Conservation (phyloP, 257 asterid genomes). For the Jacaranda copaia region DNA sequence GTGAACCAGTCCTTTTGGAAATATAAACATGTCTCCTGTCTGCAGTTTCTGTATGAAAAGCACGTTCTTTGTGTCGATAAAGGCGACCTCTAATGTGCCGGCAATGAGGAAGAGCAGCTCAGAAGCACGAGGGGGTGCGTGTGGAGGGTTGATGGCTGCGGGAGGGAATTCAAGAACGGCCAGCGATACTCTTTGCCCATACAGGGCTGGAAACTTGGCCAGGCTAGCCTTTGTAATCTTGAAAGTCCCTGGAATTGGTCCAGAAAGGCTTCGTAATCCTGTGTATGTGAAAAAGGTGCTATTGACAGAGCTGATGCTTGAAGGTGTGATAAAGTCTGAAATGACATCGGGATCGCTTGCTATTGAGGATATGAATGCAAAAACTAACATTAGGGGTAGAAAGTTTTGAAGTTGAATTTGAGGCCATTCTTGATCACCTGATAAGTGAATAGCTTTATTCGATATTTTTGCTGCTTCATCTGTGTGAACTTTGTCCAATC, state of each 20-base stretch:
- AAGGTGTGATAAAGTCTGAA: conserved; percentile 27
- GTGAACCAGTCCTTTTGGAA: conserved; percentile 46
- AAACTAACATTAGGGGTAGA: background rate
- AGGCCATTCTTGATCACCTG: conserved; percentile 22
- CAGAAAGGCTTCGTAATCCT: background rate
- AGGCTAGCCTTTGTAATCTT: background rate
- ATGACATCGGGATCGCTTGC: conserved; percentile 35
- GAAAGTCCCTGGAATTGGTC: background rate
- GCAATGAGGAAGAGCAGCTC: conserved; percentile 32
- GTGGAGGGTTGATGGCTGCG: conserved; percentile 37
- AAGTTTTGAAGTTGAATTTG: background rate
- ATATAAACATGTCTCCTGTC: conserved; percentile 36
- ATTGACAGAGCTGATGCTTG: background rate
- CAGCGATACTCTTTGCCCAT: conserved; percentile 42
- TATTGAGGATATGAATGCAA: background rate
- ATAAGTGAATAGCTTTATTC: too few species aligned
- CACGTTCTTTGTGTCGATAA: conserved; percentile 30
- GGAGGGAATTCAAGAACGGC: conserved; percentile 37
- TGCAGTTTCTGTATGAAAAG: conserved; percentile 25
- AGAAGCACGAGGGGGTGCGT: conserved; percentile 36
- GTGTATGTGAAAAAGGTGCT: conserved; percentile 35
- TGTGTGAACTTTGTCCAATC: too few species aligned
- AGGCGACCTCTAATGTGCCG: conserved; percentile 39
- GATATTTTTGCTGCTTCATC: too few species aligned
- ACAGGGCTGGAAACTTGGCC: conserved; percentile 33